Base-by-base conservation (phyloP, 768 basidiomycete genomes). In the Phlebiopsis flavidoalba region DNA sequence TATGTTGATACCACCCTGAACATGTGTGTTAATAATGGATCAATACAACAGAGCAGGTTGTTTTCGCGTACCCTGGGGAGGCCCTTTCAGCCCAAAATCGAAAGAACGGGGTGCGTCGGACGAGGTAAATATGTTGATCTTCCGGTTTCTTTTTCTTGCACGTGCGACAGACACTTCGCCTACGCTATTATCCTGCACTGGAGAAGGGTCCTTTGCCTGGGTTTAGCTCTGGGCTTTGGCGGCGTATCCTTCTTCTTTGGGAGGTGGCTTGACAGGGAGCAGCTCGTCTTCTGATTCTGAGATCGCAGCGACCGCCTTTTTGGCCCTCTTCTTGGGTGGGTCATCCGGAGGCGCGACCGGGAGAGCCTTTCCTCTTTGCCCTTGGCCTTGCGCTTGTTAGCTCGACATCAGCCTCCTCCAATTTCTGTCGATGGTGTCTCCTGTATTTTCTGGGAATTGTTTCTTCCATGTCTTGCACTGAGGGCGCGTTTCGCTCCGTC, bases 101-200 rank as follows among this genome's bases (percentile, higher is more conserved):
- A 79, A 79, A 17, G 77, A 73, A 17, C 71, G 62, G 17, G 78
- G 75, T 59, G 78, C 73, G 37, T 75, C 73, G 24, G 72, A 57
- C 5, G 11, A 31, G 17, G 76, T 74, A 66, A 86, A 86, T n/a
- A 88, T 64, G 61, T 85, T 84, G 57, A 90, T 83, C 72, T 85
- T 88, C 63, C 86, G n/a, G 80, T 66, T 83, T 88, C 74, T 87
- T 89, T 76, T 86, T 87, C 73, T 83, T 85, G 15, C n/a, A 73
- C n/a, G 80, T 8, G 60, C 73, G 6, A 43, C 65, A 53, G 70
- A 73, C 22, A 69, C 56, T 22, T 67, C 71, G 31, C 15, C 67
- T 15, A 58, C 67, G 33, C 70, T 73, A 0, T 53, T 58, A 19
- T 60, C 66, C 0, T 65, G 67, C n/a, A 45, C 51, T 31, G 11